Evolutionary conservation across 2,329 filamentous ascomycete genomes (phyloP).

Genomic region (Chaetomium olivaceum): DNA sequence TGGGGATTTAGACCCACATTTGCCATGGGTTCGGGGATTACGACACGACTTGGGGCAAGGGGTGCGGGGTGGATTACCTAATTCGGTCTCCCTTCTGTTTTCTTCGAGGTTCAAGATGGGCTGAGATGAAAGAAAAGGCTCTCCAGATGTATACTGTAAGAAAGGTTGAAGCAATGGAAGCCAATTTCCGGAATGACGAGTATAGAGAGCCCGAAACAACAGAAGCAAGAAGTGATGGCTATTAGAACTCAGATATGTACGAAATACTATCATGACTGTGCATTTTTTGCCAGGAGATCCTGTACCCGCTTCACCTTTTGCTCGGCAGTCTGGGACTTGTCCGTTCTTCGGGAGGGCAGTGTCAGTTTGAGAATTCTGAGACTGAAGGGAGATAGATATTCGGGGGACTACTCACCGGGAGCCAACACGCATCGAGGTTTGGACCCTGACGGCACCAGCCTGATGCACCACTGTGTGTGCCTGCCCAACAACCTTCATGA

Average conservation of each 20-base stretch:
- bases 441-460: conserved; percentile 76
- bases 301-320: conserved; percentile 73
- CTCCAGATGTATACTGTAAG: too few relatives aligned
- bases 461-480: conserved; percentile 76
- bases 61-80: background rate
- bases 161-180: background rate
- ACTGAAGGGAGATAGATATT: background rate
- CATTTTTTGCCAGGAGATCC: conserved; percentile 46
- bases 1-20: background rate
- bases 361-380: background rate
- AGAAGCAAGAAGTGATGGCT: background rate
- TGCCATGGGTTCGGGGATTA: conserved; percentile 3
- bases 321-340: conserved; percentile 78
- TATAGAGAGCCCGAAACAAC: background rate
- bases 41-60: conserved; percentile 1
- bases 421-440: conserved; percentile 85
- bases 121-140: background rate
- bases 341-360: conserved; percentile 60
- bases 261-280: conserved; percentile 13
- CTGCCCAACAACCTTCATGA: conserved; percentile 83
- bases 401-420: conserved; percentile 59
- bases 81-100: background rate
- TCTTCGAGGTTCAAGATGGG: background rate
- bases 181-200: background rate
- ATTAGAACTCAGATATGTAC: background rate